Percentiles rank a stretch among this genome's conserved stretches.
Evolutionary conservation across 2,329 filamentous ascomycete genomes (phyloP).

Genomic region (Drechmeria coniospora): DNA sequence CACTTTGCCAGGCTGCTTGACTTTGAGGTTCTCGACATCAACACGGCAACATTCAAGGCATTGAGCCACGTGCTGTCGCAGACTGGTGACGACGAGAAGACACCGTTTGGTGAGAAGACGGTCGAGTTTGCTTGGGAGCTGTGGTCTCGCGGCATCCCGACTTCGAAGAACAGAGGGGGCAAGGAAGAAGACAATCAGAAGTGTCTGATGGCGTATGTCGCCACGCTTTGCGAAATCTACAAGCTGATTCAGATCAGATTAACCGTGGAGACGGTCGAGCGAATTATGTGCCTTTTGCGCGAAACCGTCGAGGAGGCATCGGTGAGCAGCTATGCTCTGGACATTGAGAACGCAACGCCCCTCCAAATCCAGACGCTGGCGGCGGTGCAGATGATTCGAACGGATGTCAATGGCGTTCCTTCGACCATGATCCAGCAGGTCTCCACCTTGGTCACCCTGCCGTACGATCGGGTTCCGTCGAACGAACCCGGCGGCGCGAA

Average conservation of each 20-base stretch:
- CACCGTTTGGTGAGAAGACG: conserved; percentile 32
- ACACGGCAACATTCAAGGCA: conserved; percentile 55
- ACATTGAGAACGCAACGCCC: conserved; percentile 57
- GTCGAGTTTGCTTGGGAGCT: conserved; percentile 51
- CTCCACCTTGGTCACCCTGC: conserved; percentile 55
- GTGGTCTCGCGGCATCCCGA: conserved; percentile 53
- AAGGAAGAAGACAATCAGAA: conserved; percentile 55
- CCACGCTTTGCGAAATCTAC: conserved; percentile 63
- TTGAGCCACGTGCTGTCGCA: conserved; percentile 46
- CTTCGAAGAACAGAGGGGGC: conserved; percentile 17
- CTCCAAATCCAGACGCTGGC: conserved; percentile 57
- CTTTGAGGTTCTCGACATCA: conserved; percentile 52
- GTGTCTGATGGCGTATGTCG: conserved; percentile 72
- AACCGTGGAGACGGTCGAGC: conserved; percentile 42
- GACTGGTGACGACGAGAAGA: conserved; percentile 25
- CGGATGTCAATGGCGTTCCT: conserved; percentile 48
- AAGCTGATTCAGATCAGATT: conserved; percentile 53
- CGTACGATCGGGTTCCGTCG: conserved; percentile 35
- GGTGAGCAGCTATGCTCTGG: conserved; percentile 50
- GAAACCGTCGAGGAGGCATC: conserved; percentile 57
- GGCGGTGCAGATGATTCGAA: conserved; percentile 50
- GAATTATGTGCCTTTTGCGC: conserved; percentile 57
- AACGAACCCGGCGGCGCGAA: conserved; percentile 24
- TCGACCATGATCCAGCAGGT: conserved; percentile 54
- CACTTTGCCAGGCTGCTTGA: conserved; percentile 52